Conservation (phyloP, 805 yeast species). For the Komagataella pseudopastoris region DNA sequence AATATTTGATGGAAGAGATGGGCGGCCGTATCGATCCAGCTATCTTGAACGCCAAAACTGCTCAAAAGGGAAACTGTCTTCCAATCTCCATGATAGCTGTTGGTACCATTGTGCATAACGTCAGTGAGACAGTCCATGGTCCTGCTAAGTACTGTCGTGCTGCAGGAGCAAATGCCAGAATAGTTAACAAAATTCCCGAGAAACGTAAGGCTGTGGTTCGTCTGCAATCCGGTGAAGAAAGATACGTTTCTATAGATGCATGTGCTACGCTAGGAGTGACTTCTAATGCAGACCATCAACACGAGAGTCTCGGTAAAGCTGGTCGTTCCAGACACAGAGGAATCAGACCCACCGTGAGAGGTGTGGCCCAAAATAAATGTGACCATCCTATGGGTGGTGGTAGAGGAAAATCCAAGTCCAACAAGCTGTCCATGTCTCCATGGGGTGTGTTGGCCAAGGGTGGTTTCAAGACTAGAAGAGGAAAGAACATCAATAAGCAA, state of each 20-base stretch:
- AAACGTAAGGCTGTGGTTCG: slow-evolving; percentile 63
- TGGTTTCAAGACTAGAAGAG: slow-evolving; percentile 86
- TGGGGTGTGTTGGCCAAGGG: slow-evolving; percentile 94
- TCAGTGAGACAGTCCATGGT: slow-evolving; percentile 67
- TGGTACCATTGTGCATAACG: slow-evolving; percentile 80
- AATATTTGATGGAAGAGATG: slow-evolving; percentile 64
- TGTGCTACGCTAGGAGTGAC: slow-evolving; percentile 92
- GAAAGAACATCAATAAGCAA: slow-evolving; percentile 71
- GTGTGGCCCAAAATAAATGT: slow-evolving; percentile 94
- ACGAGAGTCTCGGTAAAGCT: slow-evolving; percentile 86
- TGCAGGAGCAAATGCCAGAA: slow-evolving; percentile 90
- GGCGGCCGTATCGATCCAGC: slow-evolving; percentile 91
- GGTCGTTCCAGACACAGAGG: slow-evolving; percentile 91
- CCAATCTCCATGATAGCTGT: slow-evolving; percentile 91
- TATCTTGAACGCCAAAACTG: slow-evolving; percentile 69
- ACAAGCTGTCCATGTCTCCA: slow-evolving; percentile 85
- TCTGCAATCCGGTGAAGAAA: slow-evolving; percentile 85
- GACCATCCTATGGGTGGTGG: slow-evolving; percentile 99
- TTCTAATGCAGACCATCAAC: slow-evolving; percentile 87
- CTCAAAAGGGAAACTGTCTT: slow-evolving; percentile 88
- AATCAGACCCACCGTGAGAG: slow-evolving; percentile 89
- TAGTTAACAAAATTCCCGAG: slow-evolving; percentile 66
- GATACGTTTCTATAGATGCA: slow-evolving; percentile 74
- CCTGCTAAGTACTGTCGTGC: slow-evolving; percentile 83
- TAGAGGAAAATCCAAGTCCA: slow-evolving; percentile 97